Conservation (phyloP, 1,139 yeast genomes). For the Meyerozyma smithsonii region DNA sequence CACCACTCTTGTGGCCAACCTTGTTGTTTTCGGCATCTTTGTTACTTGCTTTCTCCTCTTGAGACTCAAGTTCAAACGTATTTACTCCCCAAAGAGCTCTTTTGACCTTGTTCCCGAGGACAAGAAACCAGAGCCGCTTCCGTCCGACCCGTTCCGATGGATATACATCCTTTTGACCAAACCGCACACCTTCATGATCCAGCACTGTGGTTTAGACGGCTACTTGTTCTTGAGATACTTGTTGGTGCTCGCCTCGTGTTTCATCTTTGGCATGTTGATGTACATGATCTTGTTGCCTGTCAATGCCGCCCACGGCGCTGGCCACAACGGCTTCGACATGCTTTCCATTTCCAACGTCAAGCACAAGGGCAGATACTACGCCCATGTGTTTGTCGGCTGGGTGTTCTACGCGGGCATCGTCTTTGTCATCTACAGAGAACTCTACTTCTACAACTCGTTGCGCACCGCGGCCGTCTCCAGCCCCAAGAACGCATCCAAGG, state of each 20-base stretch:
- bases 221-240: slow-evolving; percentile 62
- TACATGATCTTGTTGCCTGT: slow-evolving; percentile 62
- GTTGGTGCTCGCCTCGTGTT: slow-evolving; percentile 37
- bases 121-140: slow-evolving; percentile 58
- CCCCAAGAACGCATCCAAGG: slow-evolving; percentile 68
- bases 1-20: slow-evolving; percentile 54
- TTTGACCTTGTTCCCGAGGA: slow-evolving; percentile 56
- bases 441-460: slow-evolving; percentile 71
- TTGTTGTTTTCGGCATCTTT: slow-evolving; percentile 50
- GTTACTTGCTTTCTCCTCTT: slow-evolving; percentile 48
- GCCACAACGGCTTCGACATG: slow-evolving; percentile 61
- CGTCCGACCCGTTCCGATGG: slow-evolving; percentile 64
- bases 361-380: slow-evolving; percentile 62
- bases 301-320: slow-evolving; percentile 57
- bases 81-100: slow-evolving; percentile 64
- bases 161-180: slow-evolving; percentile 48
- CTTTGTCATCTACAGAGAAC: slow-evolving; percentile 74
- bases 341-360: slow-evolving; percentile 72
- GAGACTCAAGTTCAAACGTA: slow-evolving; percentile 53
- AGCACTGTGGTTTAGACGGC: slow-evolving; percentile 75
- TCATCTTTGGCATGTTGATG: slow-evolving; percentile 36
- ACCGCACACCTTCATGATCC: slow-evolving; percentile 61
- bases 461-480: slow-evolving; percentile 79
- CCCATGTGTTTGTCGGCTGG: slow-evolving; percentile 84
- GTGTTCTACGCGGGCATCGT: slow-evolving; percentile 64